Percentiles rank a stretch among this genome's conserved stretches.
These are phyloP conservation scores for Protea cynaroides DNA, from an alignment of 164 flowering plant species.

Conservation along the genomic window DNA sequence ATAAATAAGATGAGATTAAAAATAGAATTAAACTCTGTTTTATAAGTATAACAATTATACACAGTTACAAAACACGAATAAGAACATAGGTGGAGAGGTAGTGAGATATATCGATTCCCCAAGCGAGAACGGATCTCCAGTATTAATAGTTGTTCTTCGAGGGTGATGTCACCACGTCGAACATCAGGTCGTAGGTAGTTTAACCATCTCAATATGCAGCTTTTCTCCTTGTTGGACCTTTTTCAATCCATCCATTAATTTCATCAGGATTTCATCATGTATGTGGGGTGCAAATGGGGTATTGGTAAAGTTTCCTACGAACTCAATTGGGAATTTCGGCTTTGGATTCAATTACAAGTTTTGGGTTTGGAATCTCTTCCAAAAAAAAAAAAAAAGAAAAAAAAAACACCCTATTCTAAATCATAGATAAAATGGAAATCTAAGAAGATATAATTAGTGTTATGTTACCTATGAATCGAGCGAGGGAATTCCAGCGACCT, in stretches of 20 bases:
- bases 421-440: no score
- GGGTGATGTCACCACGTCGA: constrained; percentile 68
- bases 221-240: constrained; percentile 76
- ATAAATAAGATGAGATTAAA: background rate
- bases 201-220: constrained; percentile 72
- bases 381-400: no score
- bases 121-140: constrained; percentile 78
- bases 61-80: no score
- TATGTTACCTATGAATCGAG: constrained; percentile 54
- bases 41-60: no score
- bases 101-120: constrained; percentile 58
- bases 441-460: no score
- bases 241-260: background rate
- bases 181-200: constrained; percentile 76
- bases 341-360: no score
- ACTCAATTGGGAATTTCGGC: no score
- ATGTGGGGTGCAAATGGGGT: no score
- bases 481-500: constrained; percentile 73
- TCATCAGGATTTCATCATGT: background rate
- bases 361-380: no score
- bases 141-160: constrained; percentile 66
- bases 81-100: background rate
- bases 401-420: no score
- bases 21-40: background rate
- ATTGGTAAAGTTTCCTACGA: no score